Evolutionary conservation across 2,329 filamentous ascomycete species (phyloP).

Genomic region (Graphiopsis chlorocephala): DNA sequence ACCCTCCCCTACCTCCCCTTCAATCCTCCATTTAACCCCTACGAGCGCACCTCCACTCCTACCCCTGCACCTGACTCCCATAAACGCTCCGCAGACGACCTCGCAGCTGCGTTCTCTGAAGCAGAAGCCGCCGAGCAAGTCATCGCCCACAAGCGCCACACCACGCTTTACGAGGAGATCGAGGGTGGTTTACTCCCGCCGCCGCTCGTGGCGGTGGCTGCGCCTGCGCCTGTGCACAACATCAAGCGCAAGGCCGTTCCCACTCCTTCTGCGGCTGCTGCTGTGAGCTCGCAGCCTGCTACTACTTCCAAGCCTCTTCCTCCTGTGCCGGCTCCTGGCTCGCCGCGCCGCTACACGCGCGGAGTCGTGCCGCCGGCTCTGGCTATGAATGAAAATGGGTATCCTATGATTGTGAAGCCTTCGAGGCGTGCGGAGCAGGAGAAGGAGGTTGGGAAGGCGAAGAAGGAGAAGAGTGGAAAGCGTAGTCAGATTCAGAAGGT

Average conservation of each 20-base stretch:
- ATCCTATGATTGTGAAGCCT: not conserved
- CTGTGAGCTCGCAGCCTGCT: not conserved
- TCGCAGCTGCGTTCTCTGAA: constrained; percentile 6
- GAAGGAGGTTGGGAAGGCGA: not conserved
- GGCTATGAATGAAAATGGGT: constrained; percentile 12
- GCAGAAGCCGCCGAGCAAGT: not conserved
- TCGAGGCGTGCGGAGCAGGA: constrained; percentile 7
- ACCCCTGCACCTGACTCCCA: not conserved
- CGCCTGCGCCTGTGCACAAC: not conserved
- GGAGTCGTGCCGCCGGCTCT: not conserved
- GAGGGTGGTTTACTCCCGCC: not conserved
- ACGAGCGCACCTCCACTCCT: not conserved
- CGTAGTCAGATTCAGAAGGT: not conserved
- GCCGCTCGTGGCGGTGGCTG: not conserved
- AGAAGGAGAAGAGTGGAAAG: not conserved
- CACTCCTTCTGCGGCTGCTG: not conserved
- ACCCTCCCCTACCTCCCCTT: constrained; percentile 2
- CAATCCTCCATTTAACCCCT: constrained; percentile 4
- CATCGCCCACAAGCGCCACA: constrained; percentile 7
- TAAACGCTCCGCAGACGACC: not conserved
- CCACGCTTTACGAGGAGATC: constrained; percentile 5
- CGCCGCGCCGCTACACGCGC: constrained; percentile 6
- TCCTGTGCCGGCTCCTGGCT: not conserved
- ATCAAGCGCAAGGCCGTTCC: constrained; percentile 3
- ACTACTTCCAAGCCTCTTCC: not conserved